These are phyloP conservation scores for Termitomyces sp. DNA, from an alignment of 1,284 basidiomycete genomes.

Conservation along the genomic window DNA sequence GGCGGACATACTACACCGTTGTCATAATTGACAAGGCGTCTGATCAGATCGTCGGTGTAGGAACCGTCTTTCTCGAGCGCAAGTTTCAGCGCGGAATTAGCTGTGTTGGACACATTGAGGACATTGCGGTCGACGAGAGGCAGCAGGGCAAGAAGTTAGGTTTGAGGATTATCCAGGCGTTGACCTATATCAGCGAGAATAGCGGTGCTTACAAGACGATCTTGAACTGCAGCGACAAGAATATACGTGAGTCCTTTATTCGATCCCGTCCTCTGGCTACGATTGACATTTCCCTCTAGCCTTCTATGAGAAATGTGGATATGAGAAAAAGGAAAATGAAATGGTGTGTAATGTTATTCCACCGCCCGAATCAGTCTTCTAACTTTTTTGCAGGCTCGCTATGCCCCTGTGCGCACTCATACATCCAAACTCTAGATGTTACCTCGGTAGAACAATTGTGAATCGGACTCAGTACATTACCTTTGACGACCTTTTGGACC, in stretches of 20 bases:
- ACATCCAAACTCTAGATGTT: slow-evolving; percentile 31
- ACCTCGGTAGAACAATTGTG: slow-evolving; percentile 3
- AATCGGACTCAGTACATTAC: not conserved
- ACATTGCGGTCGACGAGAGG: slow-evolving; percentile 87
- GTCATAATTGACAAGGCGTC: slow-evolving; percentile 75
- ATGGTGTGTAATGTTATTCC: slow-evolving; percentile 54
- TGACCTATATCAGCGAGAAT: slow-evolving; percentile 75
- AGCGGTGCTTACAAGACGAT: slow-evolving; percentile 93
- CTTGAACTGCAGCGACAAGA: slow-evolving; percentile 88
- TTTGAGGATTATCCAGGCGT: slow-evolving; percentile 78
- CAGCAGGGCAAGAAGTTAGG: slow-evolving; percentile 92
- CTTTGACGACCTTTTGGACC: too few species aligned
- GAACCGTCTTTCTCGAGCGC: slow-evolving; percentile 83
- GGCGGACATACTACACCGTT: slow-evolving; percentile 76
- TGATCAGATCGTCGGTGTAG: slow-evolving; percentile 82
- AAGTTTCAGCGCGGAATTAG: slow-evolving; percentile 87
- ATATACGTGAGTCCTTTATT: slow-evolving; percentile 70
- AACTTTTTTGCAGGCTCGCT: slow-evolving; percentile 40
- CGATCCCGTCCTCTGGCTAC: slow-evolving; percentile 5
- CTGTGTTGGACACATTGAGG: slow-evolving; percentile 91
- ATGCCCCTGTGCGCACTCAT: slow-evolving; percentile 40
- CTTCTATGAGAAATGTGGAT: slow-evolving; percentile 97
- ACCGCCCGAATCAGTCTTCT: not conserved
- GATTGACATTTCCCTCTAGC: slow-evolving; percentile 43
- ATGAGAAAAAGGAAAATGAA: slow-evolving; percentile 81